Percentiles rank a stretch among this genome's conserved stretches.
phyloP scores from a whole-genome alignment of 331 rosid species.

The Prunus yedoensis region DNA sequence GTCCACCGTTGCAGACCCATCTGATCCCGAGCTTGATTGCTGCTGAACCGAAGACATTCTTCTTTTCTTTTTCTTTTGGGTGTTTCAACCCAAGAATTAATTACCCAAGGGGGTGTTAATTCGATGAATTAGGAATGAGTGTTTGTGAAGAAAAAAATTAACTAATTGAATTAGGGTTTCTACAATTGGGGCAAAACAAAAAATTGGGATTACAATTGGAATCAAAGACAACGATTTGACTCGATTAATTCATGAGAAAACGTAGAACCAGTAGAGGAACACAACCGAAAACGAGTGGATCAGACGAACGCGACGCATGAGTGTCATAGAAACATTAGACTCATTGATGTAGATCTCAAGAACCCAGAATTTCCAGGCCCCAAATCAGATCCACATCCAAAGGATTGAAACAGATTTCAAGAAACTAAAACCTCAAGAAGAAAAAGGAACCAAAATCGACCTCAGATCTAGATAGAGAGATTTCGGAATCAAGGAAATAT shows the following conservation, averaged over 20 bases:
- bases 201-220: slow-evolving; percentile 19
- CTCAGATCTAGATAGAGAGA: slow-evolving; percentile 13
- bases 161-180: slow-evolving; percentile 4
- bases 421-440: background rate
- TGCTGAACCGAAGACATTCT: slow-evolving; percentile 58
- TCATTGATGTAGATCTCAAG: slow-evolving; percentile 41
- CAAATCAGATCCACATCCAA: background rate
- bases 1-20: slow-evolving; percentile 47
- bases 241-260: slow-evolving; percentile 67
- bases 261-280: slow-evolving; percentile 98
- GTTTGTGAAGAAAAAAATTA: background rate
- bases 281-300: slow-evolving; percentile 88
- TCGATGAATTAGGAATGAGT: background rate
- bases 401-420: background rate
- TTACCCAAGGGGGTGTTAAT: background rate
- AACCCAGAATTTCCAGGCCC: slow-evolving; percentile 16
- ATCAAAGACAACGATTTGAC: slow-evolving; percentile 4
- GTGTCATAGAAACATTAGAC: slow-evolving; percentile 50
- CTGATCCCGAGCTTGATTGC: slow-evolving; percentile 70
- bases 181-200: background rate
- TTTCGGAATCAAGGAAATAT: background rate
- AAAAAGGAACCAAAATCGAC: slow-evolving; percentile 25
- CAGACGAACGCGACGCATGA: slow-evolving; percentile 76
- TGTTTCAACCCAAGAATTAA: background rate
- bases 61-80: background rate